Evolutionary conservation across 2,329 filamentous ascomycete genomes (phyloP).

Genomic region (Didymella segeticola): DNA sequence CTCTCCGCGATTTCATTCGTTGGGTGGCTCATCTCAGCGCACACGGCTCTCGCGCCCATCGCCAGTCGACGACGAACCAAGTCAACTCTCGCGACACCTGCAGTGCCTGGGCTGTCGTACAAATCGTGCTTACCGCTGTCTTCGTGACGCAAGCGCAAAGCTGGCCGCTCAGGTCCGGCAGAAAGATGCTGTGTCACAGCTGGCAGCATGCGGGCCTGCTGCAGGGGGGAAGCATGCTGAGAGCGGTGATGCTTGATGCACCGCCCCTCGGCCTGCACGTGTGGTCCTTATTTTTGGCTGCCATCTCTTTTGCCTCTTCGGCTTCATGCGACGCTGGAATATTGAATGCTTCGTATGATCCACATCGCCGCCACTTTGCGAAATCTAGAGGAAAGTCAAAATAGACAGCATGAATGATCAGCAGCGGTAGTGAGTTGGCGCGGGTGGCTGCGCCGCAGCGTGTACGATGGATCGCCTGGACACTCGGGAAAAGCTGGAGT

Average conservation of each 20-base stretch:
- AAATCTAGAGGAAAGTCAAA: slow-evolving; percentile 6
- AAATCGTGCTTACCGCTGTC: slow-evolving; percentile 26
- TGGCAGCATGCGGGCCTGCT: slow-evolving; percentile 12
- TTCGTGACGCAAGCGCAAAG: slow-evolving; percentile 24
- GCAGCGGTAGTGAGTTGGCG: slow-evolving; percentile 17
- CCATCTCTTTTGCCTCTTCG: slow-evolving; percentile 15
- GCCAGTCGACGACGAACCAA: slow-evolving; percentile 26
- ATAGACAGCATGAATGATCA: slow-evolving; percentile 21
- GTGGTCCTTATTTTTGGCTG: slow-evolving; percentile 28
- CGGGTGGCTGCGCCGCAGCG: slow-evolving; percentile 28
- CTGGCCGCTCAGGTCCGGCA: slow-evolving; percentile 8
- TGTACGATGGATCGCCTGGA: slow-evolving; percentile 13
- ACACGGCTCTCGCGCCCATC: slow-evolving; percentile 17
- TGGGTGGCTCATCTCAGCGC: slow-evolving; percentile 19
- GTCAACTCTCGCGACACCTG: slow-evolving; percentile 12
- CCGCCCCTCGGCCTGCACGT: slow-evolving; percentile 25
- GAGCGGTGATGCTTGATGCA: slow-evolving; percentile 17
- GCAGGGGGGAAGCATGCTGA: slow-evolving; percentile 14
- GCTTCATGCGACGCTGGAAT: slow-evolving; percentile 12
- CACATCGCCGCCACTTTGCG: not conserved
- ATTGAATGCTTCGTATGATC: not conserved
- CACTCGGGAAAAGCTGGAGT: slow-evolving; percentile 9
- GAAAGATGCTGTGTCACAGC: slow-evolving; percentile 11
- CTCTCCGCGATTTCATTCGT: slow-evolving; percentile 27
- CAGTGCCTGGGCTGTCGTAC: slow-evolving; percentile 14